Base-by-base conservation (phyloP, 2,329 filamentous ascomycete genomes). In the Penicillium sp. region DNA sequence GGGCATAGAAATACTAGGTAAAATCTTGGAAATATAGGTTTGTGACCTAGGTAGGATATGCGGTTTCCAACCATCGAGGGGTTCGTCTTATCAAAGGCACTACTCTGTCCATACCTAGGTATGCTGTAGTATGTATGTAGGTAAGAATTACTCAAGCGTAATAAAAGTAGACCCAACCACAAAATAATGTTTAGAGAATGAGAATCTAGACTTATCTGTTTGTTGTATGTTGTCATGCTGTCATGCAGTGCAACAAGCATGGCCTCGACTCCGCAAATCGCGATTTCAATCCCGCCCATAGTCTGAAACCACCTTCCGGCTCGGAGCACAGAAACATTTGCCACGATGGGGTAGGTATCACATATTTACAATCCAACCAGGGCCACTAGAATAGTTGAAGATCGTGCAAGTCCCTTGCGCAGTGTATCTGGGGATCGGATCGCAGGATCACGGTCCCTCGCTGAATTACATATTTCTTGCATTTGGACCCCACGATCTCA, bases 341-440 rank as follows among this genome's bases (percentile, higher is more conserved):
- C 31, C 38, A 44, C 45, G 29, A 49, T 45, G 18, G 25, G 21
- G 31, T 39, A 41, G 16, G 34, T 39, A 10, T 38, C 18, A 39
- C 52, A 58, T 29, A 48, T 60, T 49, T 49, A 12, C 29, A 60
- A 62, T 41, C 12, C 23, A 42, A 46, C 51, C 49, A 40, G 47
- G 53, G 54, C 41, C 44, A 54, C 31, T 44, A 57, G 50, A 35
- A 35, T 46, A 25, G 15, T 46, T 46, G 44, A 42, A 42, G 23
- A 56, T 58, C 58, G 56, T 62, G 59, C 52, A 44, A 44, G 49
- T 57, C 58, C 63, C 63, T 65, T 66, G 57, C 64, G 46, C 51
- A 21, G 46, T 44, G 39, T 31, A 50, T 42, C n/a, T 35, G 38
- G 39, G 45, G 52, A 58, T 52, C 58, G 56, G 54, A 55, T 50